A percentile compares a stretch with the other conserved stretches of the same genome.
phyloP scores from a whole-genome alignment of 768 basidiomycete genomes.

The Suillus occidentalis region DNA sequence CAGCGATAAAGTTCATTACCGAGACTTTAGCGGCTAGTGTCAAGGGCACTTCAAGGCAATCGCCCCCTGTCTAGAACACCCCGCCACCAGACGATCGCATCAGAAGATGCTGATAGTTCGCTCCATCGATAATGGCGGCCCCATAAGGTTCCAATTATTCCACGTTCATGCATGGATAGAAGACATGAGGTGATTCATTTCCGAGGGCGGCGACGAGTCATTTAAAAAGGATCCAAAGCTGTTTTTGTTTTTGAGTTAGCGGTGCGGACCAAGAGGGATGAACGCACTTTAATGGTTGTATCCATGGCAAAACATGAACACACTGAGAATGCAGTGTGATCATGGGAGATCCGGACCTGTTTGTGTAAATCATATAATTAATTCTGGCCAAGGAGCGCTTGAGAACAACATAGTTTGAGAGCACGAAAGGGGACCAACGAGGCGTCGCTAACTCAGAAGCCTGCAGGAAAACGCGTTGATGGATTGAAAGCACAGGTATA shows the following conservation, averaged over 20 bases:
- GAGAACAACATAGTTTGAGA: slow-evolving; percentile 16
- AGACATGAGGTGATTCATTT: slow-evolving; percentile 36
- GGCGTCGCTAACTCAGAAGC: slow-evolving; percentile 11
- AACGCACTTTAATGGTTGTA: slow-evolving; percentile 8
- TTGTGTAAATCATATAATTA: slow-evolving; percentile 14
- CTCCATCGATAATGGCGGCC: slow-evolving; percentile 24
- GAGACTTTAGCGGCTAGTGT: slow-evolving; percentile 12
- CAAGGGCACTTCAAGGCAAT: slow-evolving; percentile 6
- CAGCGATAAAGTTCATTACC: slow-evolving; percentile 24
- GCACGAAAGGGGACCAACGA: slow-evolving; percentile 17
- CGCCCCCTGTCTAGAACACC: slow-evolving; percentile 14
- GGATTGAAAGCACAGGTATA: slow-evolving; percentile 15
- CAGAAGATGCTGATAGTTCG: slow-evolving; percentile 28
- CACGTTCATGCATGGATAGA: slow-evolving; percentile 24
- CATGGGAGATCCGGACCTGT: slow-evolving; percentile 10
- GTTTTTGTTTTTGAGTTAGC: slow-evolving; percentile 3
- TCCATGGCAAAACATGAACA: slow-evolving; percentile 21
- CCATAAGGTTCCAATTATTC: slow-evolving; percentile 21
- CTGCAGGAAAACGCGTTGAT: slow-evolving; percentile 9
- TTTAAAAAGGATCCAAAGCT: background rate
- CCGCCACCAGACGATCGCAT: slow-evolving; percentile 24
- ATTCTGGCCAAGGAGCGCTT: slow-evolving; percentile 10
- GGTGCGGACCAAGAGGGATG: background rate
- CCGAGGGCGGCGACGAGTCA: slow-evolving; percentile 26
- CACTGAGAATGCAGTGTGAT: slow-evolving; percentile 8